Evolutionary conservation across 202 grass and related monocot genomes (phyloP).

Genomic region (Dendrocalamus latiflorus): DNA sequence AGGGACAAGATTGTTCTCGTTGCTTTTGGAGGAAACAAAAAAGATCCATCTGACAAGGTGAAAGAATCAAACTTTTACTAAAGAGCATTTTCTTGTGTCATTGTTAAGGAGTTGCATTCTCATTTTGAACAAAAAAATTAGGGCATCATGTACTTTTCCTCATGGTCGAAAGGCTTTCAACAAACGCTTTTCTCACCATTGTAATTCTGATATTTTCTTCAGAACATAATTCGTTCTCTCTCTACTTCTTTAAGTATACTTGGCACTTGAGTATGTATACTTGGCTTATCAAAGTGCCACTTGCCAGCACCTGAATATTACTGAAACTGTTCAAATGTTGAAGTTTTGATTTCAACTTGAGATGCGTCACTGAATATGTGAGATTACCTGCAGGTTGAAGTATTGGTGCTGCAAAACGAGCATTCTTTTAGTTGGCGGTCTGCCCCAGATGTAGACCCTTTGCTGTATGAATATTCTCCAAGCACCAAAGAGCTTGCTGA

Average conservation of each 20-base stretch:
- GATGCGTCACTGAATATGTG: not conserved
- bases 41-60: slow-evolving; percentile 87
- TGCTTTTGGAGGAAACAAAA: slow-evolving; percentile 90
- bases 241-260: not conserved
- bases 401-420: slow-evolving; percentile 67
- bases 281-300: not conserved
- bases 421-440: slow-evolving; percentile 82
- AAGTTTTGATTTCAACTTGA: slow-evolving; percentile 1
- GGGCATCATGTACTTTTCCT: not conserved
- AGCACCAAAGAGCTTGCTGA: too few species aligned
- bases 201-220: slow-evolving; percentile 6
- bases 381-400: slow-evolving; percentile 64
- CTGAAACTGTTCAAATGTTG: slow-evolving; percentile 1
- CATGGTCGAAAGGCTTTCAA: not conserved
- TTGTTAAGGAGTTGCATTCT: not conserved
- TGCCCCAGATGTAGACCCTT: slow-evolving; percentile 64
- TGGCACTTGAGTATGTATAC: not conserved
- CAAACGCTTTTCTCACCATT: not conserved
- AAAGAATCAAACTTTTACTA: not conserved
- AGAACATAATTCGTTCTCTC: not conserved
- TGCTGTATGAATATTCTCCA: too few species aligned
- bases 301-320: not conserved
- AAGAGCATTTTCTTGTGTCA: slow-evolving; percentile 7
- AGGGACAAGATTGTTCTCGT: slow-evolving; percentile 84
- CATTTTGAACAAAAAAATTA: not conserved